phyloP scores from a whole-genome alignment of 2,329 filamentous ascomycete genomes.

The Lizonia empirigonia region DNA sequence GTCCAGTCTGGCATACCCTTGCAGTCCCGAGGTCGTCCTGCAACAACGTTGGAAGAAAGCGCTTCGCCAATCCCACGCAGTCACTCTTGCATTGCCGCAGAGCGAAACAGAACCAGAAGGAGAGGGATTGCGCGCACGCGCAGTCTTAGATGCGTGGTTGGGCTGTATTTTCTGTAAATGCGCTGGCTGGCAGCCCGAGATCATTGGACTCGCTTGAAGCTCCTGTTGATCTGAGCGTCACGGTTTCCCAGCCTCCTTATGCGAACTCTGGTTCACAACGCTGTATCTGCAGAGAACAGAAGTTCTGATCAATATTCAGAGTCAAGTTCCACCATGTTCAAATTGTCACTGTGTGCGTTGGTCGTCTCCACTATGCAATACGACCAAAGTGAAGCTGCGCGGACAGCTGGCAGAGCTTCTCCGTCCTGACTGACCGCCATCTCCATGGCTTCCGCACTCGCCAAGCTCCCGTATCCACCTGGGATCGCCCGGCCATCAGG shows the following conservation, averaged over 20 bases:
- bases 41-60: conserved; percentile 9
- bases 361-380: conserved; percentile 13
- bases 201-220: conserved; percentile 26
- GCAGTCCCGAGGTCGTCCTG: conserved; percentile 3
- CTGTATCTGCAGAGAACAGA: conserved; percentile 8
- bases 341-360: conserved; percentile 11
- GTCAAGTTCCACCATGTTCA: neutral
- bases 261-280: conserved; percentile 14
- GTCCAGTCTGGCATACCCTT: conserved; percentile 6
- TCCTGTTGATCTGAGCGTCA: conserved; percentile 15
- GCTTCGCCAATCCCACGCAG: conserved; percentile 12
- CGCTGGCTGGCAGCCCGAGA: conserved; percentile 33
- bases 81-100: conserved; percentile 13
- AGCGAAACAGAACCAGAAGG: conserved; percentile 16
- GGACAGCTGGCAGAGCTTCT: conserved; percentile 18
- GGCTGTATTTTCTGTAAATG: conserved; percentile 27
- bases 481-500: conserved; percentile 19
- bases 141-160: conserved; percentile 35
- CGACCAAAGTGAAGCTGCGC: conserved; percentile 15
- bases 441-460: conserved; percentile 10
- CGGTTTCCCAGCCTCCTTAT: conserved; percentile 16
- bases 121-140: conserved; percentile 22
- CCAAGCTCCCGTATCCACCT: conserved; percentile 19
- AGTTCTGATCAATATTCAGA: conserved; percentile 5
- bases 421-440: conserved; percentile 18